A percentile compares a stretch with the other conserved stretches of the same genome.
These are phyloP conservation scores for Gaeumannomyces sp. DNA, from an alignment of 2,329 filamentous ascomycete species.

Conservation along the genomic window DNA sequence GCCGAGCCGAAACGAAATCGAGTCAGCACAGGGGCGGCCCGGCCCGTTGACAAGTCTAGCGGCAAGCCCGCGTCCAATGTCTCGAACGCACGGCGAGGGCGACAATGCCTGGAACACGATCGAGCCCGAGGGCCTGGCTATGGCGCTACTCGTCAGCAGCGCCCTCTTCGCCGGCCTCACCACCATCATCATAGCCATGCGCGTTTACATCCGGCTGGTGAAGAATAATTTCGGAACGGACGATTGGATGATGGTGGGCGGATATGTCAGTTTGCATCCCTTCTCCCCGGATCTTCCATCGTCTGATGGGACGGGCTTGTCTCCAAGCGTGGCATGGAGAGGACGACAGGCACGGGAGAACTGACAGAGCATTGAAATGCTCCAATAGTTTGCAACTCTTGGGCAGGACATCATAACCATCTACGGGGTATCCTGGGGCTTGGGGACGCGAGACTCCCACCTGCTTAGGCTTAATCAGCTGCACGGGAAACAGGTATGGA, in stretches of 20 bases:
- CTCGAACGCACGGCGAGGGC: background rate
- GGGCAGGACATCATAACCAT: constrained; percentile 2
- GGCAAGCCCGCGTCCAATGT: background rate
- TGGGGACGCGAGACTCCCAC: constrained; percentile 8
- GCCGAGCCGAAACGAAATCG: too few species aligned
- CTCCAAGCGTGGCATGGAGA: background rate
- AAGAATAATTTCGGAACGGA: constrained; percentile 2
- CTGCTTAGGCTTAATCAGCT: background rate
- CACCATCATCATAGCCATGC: constrained; percentile 15
- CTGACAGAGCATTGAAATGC: background rate
- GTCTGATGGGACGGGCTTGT: background rate
- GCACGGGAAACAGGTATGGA: background rate
- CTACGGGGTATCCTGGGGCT: background rate
- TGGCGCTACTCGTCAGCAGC: constrained; percentile 8
- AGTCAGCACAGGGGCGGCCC: background rate
- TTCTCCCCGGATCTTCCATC: background rate
- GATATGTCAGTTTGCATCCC: constrained; percentile 4
- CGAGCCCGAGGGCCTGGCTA: constrained; percentile 9
- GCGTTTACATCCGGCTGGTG: constrained; percentile 17
- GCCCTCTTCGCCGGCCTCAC: constrained; percentile 18
- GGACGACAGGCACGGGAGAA: background rate
- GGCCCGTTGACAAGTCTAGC: too few species aligned
- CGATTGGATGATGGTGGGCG: constrained; percentile 11
- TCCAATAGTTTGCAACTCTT: background rate
- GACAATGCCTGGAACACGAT: constrained; percentile 4